phyloP scores from a whole-genome alignment of 2,329 filamentous ascomycete genomes.

The Pyrenophora seminiperda region DNA sequence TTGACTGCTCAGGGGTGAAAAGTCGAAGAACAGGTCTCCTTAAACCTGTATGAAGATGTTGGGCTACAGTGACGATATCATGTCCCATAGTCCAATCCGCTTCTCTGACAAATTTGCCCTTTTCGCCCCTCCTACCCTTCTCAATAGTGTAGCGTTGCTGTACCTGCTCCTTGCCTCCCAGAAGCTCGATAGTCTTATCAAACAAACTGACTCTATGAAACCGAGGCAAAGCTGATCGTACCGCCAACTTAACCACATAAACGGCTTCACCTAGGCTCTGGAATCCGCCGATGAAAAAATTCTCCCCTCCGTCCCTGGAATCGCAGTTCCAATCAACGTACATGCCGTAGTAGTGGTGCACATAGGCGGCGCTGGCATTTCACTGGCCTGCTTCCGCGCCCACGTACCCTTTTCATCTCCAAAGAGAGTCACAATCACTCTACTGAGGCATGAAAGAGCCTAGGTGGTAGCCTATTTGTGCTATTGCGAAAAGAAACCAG shows the following conservation, averaged over 20 bases:
- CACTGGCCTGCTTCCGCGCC: neutral
- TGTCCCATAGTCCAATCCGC: neutral
- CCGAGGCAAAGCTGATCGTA: neutral
- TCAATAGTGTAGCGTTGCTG: constrained; percentile 1
- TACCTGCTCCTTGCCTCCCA: neutral
- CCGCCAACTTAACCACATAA: constrained; percentile 7
- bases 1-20: neutral
- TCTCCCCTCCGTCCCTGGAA: neutral
- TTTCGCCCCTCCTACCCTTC: neutral
- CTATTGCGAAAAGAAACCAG: neutral
- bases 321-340: constrained; percentile 3
- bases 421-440: no score
- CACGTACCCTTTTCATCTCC: neutral
- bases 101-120: neutral
- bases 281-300: constrained; percentile 7
- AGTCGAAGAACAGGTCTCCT: neutral
- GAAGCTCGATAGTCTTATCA: constrained; percentile 5
- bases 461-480: neutral
- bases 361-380: neutral
- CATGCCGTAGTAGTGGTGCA: constrained; percentile 10
- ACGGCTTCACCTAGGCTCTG: constrained; percentile 3
- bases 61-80: neutral
- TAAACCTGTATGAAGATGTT: neutral
- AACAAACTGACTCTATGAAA: neutral
- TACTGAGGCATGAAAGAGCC: no score